Evolutionary conservation across 345 rosid species (phyloP).

Genomic region (Corymbia maculata): DNA sequence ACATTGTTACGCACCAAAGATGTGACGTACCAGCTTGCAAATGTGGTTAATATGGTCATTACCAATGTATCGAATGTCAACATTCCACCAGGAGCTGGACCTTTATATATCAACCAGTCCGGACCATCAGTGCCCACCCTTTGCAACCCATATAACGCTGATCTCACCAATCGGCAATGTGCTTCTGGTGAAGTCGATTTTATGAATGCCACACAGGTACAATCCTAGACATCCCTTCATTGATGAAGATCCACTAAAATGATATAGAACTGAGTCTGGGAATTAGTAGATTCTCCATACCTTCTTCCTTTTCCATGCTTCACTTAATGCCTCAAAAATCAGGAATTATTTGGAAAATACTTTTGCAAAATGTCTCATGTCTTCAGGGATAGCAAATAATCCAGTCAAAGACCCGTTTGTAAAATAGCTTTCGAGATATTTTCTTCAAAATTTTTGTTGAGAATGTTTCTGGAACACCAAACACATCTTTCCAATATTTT

Average conservation of each 20-base stretch:
- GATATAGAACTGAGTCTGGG: not conserved
- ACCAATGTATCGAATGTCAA: slow-evolving; percentile 41
- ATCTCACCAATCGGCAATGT: slow-evolving; percentile 50
- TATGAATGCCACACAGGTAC: slow-evolving; percentile 63
- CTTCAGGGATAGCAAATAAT: not conserved
- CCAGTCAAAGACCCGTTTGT: not conserved
- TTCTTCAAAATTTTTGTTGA: not conserved
- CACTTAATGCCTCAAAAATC: not conserved
- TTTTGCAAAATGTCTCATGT: not conserved
- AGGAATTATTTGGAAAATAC: not conserved
- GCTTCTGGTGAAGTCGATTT: slow-evolving; percentile 57
- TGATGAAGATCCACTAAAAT: not conserved
- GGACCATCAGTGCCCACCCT: slow-evolving; percentile 73
- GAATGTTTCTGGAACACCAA: not conserved
- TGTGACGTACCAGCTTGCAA: slow-evolving; percentile 49
- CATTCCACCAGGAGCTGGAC: slow-evolving; percentile 24
- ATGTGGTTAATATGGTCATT: slow-evolving; percentile 40
- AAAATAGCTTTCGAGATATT: not conserved
- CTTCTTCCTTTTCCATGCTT: not conserved
- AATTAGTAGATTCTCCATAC: not conserved
- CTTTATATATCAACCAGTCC: slow-evolving; percentile 67
- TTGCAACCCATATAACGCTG: slow-evolving; percentile 73
- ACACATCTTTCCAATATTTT: not conserved
- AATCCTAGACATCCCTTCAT: not conserved
- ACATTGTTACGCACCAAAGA: slow-evolving; percentile 49